These are phyloP conservation scores for Arabidopsis hybrid DNA, from an alignment of 441 rosid genomes.

Conservation along the genomic window DNA sequence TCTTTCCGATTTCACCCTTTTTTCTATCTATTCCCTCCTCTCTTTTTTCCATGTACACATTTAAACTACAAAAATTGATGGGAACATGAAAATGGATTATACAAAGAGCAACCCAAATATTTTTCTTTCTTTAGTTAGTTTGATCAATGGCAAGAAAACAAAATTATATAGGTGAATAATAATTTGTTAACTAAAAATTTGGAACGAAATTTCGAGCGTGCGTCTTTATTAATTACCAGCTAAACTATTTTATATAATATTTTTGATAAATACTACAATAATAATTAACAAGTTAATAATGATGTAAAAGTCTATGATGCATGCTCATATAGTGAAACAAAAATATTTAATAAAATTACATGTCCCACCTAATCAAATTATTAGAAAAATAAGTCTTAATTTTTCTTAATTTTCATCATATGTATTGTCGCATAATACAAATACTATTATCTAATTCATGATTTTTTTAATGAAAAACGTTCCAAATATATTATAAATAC, in stretches of 20 bases:
- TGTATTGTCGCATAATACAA: not conserved
- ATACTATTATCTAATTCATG: not conserved
- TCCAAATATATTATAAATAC: too few species aligned
- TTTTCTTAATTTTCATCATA: too few species aligned
- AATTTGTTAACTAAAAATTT: not conserved
- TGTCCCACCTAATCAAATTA: too few species aligned
- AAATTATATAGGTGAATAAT: not conserved
- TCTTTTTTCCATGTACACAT: not conserved
- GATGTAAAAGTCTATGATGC: not conserved
- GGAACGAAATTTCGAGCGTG: too few species aligned
- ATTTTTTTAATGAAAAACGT: not conserved
- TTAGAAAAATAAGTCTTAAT: too few species aligned
- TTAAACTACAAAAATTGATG: conserved; percentile 9
- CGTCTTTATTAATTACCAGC: too few species aligned
- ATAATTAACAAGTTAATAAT: not conserved
- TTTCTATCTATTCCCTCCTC: not conserved
- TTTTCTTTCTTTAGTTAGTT: not conserved
- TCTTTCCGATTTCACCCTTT: not conserved
- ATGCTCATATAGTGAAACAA: not conserved
- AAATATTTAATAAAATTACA: too few species aligned
- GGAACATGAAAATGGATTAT: conserved; percentile 1
- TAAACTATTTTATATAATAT: too few species aligned
- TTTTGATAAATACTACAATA: not conserved
- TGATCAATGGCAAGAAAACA: not conserved
- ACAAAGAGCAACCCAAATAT: not conserved